Evolutionary conservation across 345 rosid species (phyloP).

Genomic region (Syzygium aqueum): DNA sequence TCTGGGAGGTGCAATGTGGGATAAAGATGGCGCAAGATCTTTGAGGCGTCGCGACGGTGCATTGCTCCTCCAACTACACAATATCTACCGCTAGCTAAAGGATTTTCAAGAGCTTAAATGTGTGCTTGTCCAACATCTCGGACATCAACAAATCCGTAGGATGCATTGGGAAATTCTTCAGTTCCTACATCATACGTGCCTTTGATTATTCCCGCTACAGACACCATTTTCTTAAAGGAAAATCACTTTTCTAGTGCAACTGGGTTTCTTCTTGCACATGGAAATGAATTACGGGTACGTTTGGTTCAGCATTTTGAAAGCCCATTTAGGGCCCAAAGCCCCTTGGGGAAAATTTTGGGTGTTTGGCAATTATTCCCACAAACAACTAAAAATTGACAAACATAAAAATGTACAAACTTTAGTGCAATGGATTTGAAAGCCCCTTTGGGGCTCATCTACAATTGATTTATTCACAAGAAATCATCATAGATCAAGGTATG

Average conservation of each 20-base stretch:
- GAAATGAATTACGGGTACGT: not conserved
- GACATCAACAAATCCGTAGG: constrained; percentile 31
- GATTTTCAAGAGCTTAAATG: constrained; percentile 37
- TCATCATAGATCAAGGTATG: no score
- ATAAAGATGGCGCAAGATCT: constrained; percentile 9
- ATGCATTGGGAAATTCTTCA: not conserved
- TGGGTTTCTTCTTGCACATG: not conserved
- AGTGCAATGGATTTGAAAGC: no score
- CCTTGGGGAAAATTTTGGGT: no score
- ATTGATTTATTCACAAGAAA: no score
- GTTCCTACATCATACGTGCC: constrained; percentile 4
- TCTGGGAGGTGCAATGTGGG: constrained; percentile 12
- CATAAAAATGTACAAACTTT: no score
- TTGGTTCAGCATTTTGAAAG: no score
- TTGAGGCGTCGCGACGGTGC: not conserved
- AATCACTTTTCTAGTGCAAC: not conserved
- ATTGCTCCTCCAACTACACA: constrained; percentile 15
- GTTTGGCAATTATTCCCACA: no score
- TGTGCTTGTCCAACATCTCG: constrained; percentile 53
- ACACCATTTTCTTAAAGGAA: not conserved
- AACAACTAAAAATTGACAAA: no score
- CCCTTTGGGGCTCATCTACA: no score
- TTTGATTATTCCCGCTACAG: not conserved
- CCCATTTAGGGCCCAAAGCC: no score
- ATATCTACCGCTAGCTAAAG: constrained; percentile 36